These are phyloP conservation scores for Suillus discolor DNA, from an alignment of 768 basidiomycete species.

Conservation along the genomic window DNA sequence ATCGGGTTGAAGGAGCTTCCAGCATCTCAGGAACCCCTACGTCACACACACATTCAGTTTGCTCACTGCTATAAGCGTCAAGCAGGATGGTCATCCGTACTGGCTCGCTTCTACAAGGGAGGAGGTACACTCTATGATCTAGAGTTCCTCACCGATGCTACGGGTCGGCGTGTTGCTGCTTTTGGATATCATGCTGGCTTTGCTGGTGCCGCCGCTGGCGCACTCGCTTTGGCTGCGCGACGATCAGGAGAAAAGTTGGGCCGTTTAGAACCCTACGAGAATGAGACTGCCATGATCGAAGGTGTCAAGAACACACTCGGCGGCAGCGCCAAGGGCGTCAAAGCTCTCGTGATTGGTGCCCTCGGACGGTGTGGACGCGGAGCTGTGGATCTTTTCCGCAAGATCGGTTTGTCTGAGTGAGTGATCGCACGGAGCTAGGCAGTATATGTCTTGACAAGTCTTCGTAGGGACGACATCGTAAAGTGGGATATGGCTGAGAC, in stretches of 20 bases:
- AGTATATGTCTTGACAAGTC: conserved; percentile 5
- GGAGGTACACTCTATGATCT: conserved; percentile 90
- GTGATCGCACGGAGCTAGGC: conserved; percentile 32
- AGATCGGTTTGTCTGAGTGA: conserved; percentile 93
- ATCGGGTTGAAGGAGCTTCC: conserved; percentile 98
- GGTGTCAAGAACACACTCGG: conserved; percentile 68
- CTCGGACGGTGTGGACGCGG: conserved; percentile 94
- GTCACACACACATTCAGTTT: conserved; percentile 96
- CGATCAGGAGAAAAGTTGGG: conserved; percentile 63
- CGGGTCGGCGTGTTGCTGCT: conserved; percentile 90
- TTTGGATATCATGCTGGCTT: conserved; percentile 99
- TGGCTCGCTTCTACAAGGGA: conserved; percentile 84
- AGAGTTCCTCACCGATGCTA: conserved; percentile 88
- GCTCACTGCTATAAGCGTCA: conserved; percentile 98
- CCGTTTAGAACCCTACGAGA: conserved; percentile 74
- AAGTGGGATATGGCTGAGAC: conserved; percentile 99
- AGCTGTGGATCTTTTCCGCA: conserved; percentile 92
- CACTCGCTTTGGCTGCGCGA: conserved; percentile 75
- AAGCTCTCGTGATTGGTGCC: conserved; percentile 93
- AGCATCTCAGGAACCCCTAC: conserved; percentile 76
- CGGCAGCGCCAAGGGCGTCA: conserved; percentile 71
- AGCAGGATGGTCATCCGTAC: conserved; percentile 86
- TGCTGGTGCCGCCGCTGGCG: conserved; percentile 94
- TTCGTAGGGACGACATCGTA: conserved; percentile 79
- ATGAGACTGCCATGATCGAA: conserved; percentile 83